phyloP scores from a whole-genome alignment of 2,329 filamentous ascomycete genomes.

The Simplicillium sp. region DNA sequence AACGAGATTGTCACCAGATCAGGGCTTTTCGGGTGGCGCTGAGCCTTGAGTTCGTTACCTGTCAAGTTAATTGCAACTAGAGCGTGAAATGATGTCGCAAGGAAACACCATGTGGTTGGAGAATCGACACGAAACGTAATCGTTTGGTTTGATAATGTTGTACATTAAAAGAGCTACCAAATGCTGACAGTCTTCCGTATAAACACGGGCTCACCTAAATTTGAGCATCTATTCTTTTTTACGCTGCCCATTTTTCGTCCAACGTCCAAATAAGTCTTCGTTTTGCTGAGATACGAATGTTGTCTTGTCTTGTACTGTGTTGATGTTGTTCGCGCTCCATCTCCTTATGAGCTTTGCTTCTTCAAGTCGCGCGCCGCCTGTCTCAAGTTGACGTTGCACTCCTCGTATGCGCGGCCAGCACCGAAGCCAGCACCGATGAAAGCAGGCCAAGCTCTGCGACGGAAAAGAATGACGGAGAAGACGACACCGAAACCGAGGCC shows the following conservation, averaged over 20 bases:
- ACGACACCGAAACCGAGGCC: constrained; percentile 96
- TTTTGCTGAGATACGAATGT: constrained; percentile 15
- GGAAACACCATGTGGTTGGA: too few species aligned
- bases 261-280: not conserved
- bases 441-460: constrained; percentile 96
- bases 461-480: constrained; percentile 97
- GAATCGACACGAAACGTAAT: too few species aligned
- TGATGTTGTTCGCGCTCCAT: not conserved
- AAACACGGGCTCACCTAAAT: constrained; percentile 1
- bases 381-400: constrained; percentile 80
- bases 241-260: constrained; percentile 1
- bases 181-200: constrained; percentile 1
- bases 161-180: constrained; percentile 7
- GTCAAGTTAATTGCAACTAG: too few species aligned
- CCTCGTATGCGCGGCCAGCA: constrained; percentile 92
- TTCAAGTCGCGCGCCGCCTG: constrained; percentile 49
- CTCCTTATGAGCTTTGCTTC: constrained; percentile 29
- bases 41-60: too few species aligned
- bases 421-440: constrained; percentile 86
- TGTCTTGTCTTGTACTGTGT: constrained; percentile 5
- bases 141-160: constrained; percentile 1
- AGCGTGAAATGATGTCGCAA: too few species aligned
- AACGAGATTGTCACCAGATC: too few species aligned
- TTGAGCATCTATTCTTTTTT: not conserved
- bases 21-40: too few species aligned